Evolutionary conservation across 805 yeast genomes (phyloP).

Genomic region (Kuraishia hungarica): DNA sequence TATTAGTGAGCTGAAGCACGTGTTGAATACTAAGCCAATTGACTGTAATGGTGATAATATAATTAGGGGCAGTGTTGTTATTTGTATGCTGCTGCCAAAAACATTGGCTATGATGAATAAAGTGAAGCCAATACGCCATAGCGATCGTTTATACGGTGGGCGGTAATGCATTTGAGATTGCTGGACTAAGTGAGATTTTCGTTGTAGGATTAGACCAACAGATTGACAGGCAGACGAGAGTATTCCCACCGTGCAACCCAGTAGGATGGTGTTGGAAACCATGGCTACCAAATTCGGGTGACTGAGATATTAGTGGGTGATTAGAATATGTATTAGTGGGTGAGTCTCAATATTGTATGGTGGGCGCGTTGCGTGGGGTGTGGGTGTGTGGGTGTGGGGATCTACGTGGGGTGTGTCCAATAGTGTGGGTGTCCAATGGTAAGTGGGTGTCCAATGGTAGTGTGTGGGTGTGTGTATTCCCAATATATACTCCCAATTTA

Average conservation of each 20-base stretch:
- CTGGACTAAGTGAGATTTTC: conserved; percentile 57
- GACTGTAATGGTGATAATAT: conserved; percentile 79
- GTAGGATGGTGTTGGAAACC: conserved; percentile 20
- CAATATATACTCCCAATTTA: too few species aligned
- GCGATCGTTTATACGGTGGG: conserved; percentile 36
- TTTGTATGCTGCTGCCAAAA: conserved; percentile 75
- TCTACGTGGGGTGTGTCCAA: too few species aligned
- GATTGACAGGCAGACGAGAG: conserved; percentile 74
- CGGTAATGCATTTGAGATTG: conserved; percentile 23
- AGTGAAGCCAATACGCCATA: conserved; percentile 71
- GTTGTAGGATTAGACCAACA: conserved; percentile 72
- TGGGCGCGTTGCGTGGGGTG: too few species aligned
- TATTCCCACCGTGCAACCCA: conserved; percentile 67
- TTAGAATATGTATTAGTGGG: too few species aligned
- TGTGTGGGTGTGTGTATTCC: too few species aligned
- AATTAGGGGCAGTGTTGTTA: conserved; percentile 75
- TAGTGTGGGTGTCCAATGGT: too few species aligned
- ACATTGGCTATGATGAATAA: conserved; percentile 68
- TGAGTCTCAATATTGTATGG: too few species aligned
- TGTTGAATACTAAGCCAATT: conserved; percentile 80
- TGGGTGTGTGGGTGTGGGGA: too few species aligned
- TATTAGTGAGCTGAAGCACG: conserved; percentile 59
- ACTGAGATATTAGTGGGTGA: too few species aligned
- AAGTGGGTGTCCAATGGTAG: too few species aligned
- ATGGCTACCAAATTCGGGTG: too few species aligned